Evolutionary conservation across 208 protist genomes (phyloP), one percentile per base, ranked within the genome.

Genomic region (Acanthamoeba rhysodes): DNA sequence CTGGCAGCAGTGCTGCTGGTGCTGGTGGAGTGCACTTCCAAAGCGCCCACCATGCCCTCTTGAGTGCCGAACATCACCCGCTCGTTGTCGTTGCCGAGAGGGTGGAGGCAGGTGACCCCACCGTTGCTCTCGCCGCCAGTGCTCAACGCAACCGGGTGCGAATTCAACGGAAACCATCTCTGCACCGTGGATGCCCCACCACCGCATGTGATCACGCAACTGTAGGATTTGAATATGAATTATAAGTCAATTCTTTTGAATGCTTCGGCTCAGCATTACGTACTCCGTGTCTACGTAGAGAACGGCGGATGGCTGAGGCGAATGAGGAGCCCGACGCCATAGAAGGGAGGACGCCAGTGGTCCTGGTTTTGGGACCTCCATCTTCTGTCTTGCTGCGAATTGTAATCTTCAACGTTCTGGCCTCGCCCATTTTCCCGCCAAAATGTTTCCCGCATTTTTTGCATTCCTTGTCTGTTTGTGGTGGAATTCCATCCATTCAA

Each of bases 121-220:
- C 74, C 74, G 37, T 78, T 9, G 70, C 74, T 27, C 74, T 78
- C 37, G 70, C 74, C 74, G 22, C 74, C 74, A 55, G 29, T 10
- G 66, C 24, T 45, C 74, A 82, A 53, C 4, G 74, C 74, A 8
- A 82, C 74, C 9, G 74, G 74, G 18, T 82, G 74, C 29, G 74
- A 45, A 29, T 82, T 53, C 37, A 45, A 24, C 41, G 66, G 66
- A 18, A 82, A 82, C 74, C 74, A 82, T 82, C 74, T 45, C 74
- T 82, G 74, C 34, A 82, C 41, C 22, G 32, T 29, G 41, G 74
- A 27, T 5, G 74, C 29, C 20, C 37, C 74, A 34, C 74, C 74
- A 10, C 70, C 70, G 24, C 74, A 82, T 4, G 74, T 82, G 32
- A 50, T 37, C 45, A 82, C 74, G 32, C 74, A 82, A 82, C 74